phyloP scores from a whole-genome alignment of 163 green algal genomes.

The Scenedesmus sp. region DNA sequence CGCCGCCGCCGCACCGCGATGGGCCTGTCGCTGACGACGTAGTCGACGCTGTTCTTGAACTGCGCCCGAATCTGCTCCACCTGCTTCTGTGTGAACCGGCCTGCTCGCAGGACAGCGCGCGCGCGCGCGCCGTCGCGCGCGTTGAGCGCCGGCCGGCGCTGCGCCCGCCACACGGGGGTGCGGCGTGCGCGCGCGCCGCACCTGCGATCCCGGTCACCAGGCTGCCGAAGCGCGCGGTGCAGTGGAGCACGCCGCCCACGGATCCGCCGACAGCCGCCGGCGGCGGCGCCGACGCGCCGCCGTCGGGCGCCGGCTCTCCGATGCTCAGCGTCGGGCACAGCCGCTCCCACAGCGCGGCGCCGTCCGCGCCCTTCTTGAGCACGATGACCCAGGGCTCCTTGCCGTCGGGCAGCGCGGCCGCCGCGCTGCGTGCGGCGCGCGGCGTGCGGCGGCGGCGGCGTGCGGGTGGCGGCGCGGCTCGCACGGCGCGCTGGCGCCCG shows the following conservation, averaged over 20 bases:
- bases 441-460: too few species aligned
- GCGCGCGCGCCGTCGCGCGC: too few species aligned
- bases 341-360: conserved; percentile 23
- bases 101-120: conserved; percentile 6
- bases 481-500: too few species aligned
- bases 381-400: conserved; percentile 29
- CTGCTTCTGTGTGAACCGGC: conserved; percentile 34
- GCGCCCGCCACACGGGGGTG: too few species aligned
- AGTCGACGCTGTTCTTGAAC: conserved; percentile 37
- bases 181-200: too few species aligned
- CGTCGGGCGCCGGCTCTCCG: background rate
- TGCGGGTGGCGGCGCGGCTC: too few species aligned
- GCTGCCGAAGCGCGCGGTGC: background rate
- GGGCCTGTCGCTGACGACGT: conserved; percentile 25
- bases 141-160: background rate
- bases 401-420: conserved; percentile 6
- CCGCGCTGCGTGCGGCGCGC: too few species aligned
- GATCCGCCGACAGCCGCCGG: background rate
- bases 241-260: background rate
- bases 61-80: conserved; percentile 10
- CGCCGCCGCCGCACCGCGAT: conserved; percentile 10
- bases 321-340: conserved; percentile 32
- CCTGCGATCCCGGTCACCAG: conserved; percentile 39
- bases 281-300: background rate
- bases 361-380: conserved; percentile 31